These are phyloP conservation scores for Cajanus cajan DNA, from an alignment of 306 rosid genomes.

Conservation along the genomic window DNA sequence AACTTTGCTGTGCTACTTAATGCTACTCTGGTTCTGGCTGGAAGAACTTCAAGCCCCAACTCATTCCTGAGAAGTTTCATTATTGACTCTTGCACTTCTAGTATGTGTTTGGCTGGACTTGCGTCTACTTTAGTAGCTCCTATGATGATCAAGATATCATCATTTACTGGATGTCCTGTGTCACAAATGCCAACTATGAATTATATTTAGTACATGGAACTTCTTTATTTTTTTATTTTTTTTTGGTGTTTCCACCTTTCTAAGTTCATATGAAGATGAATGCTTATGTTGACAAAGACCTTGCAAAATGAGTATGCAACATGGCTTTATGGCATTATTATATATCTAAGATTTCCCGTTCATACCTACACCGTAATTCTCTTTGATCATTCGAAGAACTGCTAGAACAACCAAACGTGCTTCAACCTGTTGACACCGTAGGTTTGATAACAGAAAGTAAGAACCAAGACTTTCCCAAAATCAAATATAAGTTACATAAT, in stretches of 20 bases:
- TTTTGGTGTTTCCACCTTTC: neutral
- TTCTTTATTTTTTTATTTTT: neutral
- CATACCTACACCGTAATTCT: conserved; percentile 72
- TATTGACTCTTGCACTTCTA: conserved; percentile 64
- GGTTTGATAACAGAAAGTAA: conserved; percentile 27
- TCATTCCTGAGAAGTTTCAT: conserved; percentile 69
- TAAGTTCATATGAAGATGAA: conserved; percentile 11
- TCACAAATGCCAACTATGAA: conserved; percentile 33
- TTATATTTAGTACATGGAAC: conserved; percentile 3
- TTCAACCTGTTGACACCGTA: conserved; percentile 68
- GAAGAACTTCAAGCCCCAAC: conserved; percentile 68
- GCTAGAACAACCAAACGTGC: conserved; percentile 93
- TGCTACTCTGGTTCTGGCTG: conserved; percentile 49
- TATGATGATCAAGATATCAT: conserved; percentile 75
- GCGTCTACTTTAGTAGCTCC: conserved; percentile 59
- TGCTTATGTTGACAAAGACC: neutral
- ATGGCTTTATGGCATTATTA: neutral
- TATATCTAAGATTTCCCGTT: neutral
- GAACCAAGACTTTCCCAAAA: conserved; percentile 22
- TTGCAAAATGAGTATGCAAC: conserved; percentile 1
- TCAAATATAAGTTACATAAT: conserved; percentile 16
- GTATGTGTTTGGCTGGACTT: conserved; percentile 36
- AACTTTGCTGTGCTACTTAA: conserved; percentile 30
- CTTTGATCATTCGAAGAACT: conserved; percentile 89
- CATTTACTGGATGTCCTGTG: conserved; percentile 66